Evolutionary conservation across 768 basidiomycete genomes (phyloP), one percentile per base, ranked within the genome.

Genomic region (Leccinum barrowsii): DNA sequence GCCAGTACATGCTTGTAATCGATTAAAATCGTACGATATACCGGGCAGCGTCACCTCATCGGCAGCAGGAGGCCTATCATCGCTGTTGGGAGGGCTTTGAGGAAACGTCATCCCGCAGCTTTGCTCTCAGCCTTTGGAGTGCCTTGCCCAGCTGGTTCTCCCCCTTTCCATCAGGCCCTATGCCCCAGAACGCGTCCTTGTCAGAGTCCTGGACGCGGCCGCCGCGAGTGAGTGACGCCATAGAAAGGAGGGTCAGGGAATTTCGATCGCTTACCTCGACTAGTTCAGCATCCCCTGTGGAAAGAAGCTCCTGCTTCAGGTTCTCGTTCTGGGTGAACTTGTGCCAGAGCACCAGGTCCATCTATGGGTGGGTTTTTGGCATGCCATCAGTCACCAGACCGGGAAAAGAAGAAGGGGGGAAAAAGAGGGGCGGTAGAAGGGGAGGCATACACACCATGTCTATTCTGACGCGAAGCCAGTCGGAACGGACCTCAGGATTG

Each of bases 121-220:
- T 65, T 58, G 59, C 63, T 65, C 77, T 73, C 56, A 78, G 63
- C 56, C 75, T 73, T 56, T 71, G 70, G 44, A 78, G 72, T 50
- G 77, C 72, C 60, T 75, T 77, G 22, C 77, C 78, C 17, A 79
- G 65, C 60, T 78, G 74, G 56, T 78, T 78, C 61, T 72, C 64
- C 44, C 77, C 78, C 57, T 65, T 65, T 50, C 69, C 65, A 22
- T 78, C 69, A 49, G 65, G 65, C 50, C 78, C 77, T 56, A 76
- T 60, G 28, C 77, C 78, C 77, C 77, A 79, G 62, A 78, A 77
- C 49, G 73, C 67, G 59, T 78, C 76, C 52, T 70, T 68, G 65
- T 67, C 66, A 1, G 68, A 69, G 54, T 67, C 64, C 63, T 69
- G 55, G 35, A 32, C 61, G 63, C 37, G 54, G 57, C 57, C 44